Base-by-base conservation (phyloP, 495 filamentous ascomycete genomes). In the Parathielavia hyrcaniae region DNA sequence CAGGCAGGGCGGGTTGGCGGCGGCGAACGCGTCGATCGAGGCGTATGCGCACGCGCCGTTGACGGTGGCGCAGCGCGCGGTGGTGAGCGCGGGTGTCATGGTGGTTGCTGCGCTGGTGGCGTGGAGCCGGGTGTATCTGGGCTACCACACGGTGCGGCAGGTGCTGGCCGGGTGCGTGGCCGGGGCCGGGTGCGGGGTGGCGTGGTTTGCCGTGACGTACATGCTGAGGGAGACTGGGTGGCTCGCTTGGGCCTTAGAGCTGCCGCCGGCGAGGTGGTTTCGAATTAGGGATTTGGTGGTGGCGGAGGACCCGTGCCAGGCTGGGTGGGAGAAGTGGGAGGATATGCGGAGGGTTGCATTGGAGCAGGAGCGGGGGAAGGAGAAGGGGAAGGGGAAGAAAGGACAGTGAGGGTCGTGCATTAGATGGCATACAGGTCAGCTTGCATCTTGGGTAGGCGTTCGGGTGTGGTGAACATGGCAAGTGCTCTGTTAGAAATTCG, bases 251-350 rank as follows among this genome's bases (percentile, higher is more conserved):
- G 77, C 69, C 4, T 65, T 96, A 54, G 87, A 95, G 12, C 69
- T 79, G 36, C 78, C 80, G n/a, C 59, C 85, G n/a, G 80, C 82
- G 5, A 76, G 81, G 64, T 76, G 85, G 65, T 71, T 89, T 32
- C 73, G 91, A 58, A 66, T 93, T 23, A 77, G 93, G 53, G 93
- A 98, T 74, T 73, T 97, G 61, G 84, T 96, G 30, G 80, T 96
- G 22, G 85, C 86, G 75, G 91, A 97, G 73, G 95, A 97, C 72
- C 69, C 96, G 62, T 85, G 85, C 19, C 90, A 96, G 72, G 85
- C 90, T 44, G 93, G 93, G 23, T 97, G 93, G 93, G 88, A 87
- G 72, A 85, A 86, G 68, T 97, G 91, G 91, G 84, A 90, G 73
- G 60, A 23, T 26, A 53, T 56, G 55, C 65, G 64, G 58, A 23